Evolutionary conservation across 352 stramenopile genomes (phyloP).

Genomic region (Pythium scleroteichum): DNA sequence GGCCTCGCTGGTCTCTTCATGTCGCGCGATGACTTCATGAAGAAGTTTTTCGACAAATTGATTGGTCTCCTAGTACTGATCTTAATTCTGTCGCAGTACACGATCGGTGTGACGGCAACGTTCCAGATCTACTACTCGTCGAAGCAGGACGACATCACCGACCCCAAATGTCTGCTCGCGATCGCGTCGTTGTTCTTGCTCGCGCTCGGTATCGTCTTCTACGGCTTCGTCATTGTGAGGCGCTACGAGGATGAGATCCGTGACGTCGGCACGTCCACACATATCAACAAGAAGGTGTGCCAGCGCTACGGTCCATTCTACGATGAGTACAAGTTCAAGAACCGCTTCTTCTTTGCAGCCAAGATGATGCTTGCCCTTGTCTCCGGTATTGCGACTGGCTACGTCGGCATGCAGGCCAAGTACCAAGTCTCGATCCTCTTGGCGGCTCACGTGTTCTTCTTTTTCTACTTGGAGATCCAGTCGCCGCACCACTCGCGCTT

Average conservation of each 20-base stretch:
- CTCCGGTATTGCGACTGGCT: slow-evolving; percentile 36
- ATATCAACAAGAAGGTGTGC: slow-evolving; percentile 84
- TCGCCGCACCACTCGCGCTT: slow-evolving; percentile 37
- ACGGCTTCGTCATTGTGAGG: slow-evolving; percentile 71
- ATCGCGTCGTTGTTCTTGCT: slow-evolving; percentile 61
- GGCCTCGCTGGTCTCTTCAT: slow-evolving; percentile 58
- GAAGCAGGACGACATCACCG: slow-evolving; percentile 46
- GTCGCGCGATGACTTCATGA: slow-evolving; percentile 65
- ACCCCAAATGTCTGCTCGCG: slow-evolving; percentile 70
- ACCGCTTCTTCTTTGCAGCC: slow-evolving; percentile 82
- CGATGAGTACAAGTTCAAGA: slow-evolving; percentile 89
- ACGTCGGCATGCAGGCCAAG: slow-evolving; percentile 30
- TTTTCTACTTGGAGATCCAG: slow-evolving; percentile 38
- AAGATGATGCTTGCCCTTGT: slow-evolving; percentile 52
- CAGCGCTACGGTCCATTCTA: slow-evolving; percentile 82
- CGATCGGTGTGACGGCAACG: slow-evolving; percentile 78
- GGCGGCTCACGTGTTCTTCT: slow-evolving; percentile 37
- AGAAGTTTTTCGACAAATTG: slow-evolving; percentile 86
- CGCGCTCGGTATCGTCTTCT: slow-evolving; percentile 75
- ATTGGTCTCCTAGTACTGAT: slow-evolving; percentile 76
- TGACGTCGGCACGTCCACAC: slow-evolving; percentile 73
- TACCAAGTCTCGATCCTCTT: slow-evolving; percentile 40
- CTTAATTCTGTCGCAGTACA: slow-evolving; percentile 82
- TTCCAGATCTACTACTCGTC: slow-evolving; percentile 86
- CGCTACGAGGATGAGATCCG: slow-evolving; percentile 73